Conservation (phyloP, 2,329 filamentous ascomycete species). For the Helotiales sp. region DNA sequence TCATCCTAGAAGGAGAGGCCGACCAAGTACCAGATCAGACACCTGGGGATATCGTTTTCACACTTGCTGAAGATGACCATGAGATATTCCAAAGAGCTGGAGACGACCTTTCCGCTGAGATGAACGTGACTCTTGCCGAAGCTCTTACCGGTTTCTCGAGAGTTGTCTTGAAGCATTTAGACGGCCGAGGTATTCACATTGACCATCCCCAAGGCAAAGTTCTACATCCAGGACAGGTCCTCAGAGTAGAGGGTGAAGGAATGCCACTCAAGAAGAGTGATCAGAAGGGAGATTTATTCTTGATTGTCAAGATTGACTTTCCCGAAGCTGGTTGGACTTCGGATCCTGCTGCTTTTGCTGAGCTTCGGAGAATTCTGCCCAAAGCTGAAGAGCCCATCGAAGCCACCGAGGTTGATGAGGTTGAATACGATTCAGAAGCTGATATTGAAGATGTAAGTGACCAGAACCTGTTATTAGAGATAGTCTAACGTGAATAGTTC, state of each 20-base stretch:
- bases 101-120: constrained; percentile 77
- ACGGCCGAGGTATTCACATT: constrained; percentile 86
- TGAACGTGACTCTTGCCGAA: constrained; percentile 80
- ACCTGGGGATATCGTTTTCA: constrained; percentile 92
- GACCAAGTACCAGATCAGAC: constrained; percentile 88
- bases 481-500: constrained; percentile 52
- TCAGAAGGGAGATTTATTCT: constrained; percentile 79
- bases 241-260: constrained; percentile 86
- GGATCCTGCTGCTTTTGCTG: constrained; percentile 68
- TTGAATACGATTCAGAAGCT: constrained; percentile 80
- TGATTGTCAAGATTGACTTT: constrained; percentile 84
- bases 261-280: constrained; percentile 94
- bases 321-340: constrained; percentile 83
- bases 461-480: constrained; percentile 7
- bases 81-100: constrained; percentile 80
- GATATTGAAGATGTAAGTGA: constrained; percentile 73
- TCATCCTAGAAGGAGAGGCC: constrained; percentile 88
- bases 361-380: constrained; percentile 75
- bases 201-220: constrained; percentile 79
- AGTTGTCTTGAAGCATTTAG: constrained; percentile 87
- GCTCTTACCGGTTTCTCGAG: constrained; percentile 86
- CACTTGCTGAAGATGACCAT: constrained; percentile 78
- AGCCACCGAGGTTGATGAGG: constrained; percentile 75
- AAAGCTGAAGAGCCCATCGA: constrained; percentile 56
- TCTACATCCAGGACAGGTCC: constrained; percentile 76